phyloP scores from a whole-genome alignment of 805 yeast species.

The Yarrowia keelungensis region DNA sequence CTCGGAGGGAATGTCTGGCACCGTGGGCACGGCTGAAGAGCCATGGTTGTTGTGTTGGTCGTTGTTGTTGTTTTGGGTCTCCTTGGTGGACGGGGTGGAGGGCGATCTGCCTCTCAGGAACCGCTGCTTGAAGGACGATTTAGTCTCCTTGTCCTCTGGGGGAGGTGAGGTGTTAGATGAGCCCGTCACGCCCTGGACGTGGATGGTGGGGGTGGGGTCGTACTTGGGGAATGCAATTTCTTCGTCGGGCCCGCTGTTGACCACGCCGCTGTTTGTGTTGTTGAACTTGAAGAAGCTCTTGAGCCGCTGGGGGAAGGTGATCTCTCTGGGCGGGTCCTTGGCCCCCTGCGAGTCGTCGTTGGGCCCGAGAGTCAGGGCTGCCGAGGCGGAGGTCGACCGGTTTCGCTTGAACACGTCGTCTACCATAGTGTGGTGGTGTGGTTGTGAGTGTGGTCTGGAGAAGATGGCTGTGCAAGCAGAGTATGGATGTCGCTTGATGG shows the following conservation, averaged over 20 bases:
- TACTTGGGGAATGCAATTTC: constrained; percentile 39
- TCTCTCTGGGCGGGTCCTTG: constrained; percentile 11
- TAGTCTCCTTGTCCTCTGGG: constrained; percentile 13
- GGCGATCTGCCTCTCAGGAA: constrained; percentile 30
- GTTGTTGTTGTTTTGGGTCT: not conserved
- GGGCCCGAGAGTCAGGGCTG: constrained; percentile 25
- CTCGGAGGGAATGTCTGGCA: constrained; percentile 23
- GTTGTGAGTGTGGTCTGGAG: not conserved
- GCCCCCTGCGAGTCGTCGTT: not conserved
- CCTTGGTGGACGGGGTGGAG: constrained; percentile 31
- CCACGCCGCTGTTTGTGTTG: constrained; percentile 40
- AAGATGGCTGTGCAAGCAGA: constrained; percentile 1
- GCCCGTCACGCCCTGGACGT: not conserved
- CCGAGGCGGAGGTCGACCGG: constrained; percentile 32
- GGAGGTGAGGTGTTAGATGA: constrained; percentile 15
- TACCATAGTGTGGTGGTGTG: not conserved
- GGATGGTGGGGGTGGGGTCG: constrained; percentile 35
- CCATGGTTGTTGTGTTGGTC: not conserved
- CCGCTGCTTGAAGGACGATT: constrained; percentile 24
- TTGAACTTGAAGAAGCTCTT: constrained; percentile 48
- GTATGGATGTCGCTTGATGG: no score
- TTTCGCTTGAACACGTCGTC: constrained; percentile 36
- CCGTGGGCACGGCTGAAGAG: not conserved
- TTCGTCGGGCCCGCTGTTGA: constrained; percentile 22
- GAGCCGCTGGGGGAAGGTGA: constrained; percentile 47